Base-by-base conservation (phyloP, 129 eudicot genomes). In the Scalesia atractyloides region DNA sequence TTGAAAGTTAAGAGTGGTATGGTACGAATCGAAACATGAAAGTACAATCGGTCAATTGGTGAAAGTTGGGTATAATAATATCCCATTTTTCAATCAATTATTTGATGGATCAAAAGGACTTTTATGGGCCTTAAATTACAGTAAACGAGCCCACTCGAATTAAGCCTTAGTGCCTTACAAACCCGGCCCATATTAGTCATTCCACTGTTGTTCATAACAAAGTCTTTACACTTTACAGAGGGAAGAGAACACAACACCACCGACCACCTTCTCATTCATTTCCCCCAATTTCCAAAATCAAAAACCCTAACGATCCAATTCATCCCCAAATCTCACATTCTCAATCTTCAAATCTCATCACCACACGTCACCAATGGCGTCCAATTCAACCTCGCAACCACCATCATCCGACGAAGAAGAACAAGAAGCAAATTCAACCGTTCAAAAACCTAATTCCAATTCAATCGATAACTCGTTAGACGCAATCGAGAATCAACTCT, bases 401-500 rank as follows among this genome's bases (percentile, higher is more conserved):
- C 73, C 82, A 39, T 70, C 62, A 41, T 82, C 73, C 30, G 82
- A 75, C 49, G 86, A 78, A 24, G 59, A 57, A 11, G 66, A 49
- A 49, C 56, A 69, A 53, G 46, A 8, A 39, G 44, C 8, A 39
- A 30, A 30, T 30, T 43, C 81, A 33, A 69, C 84, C 43, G 86
- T 54, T 13, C 82, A 67, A 83, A 78, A 52, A 33, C 90, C 90
- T 82, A 81, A 81, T 68, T 70, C 81, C 60, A 69, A 56, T 66
- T 85, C 88, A 36, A 87, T 87, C 2, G 96, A 87, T 53, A 82
- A 71, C 47, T 87, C 90, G 4, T 84, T 87, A 37, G 92, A 92
- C 77, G 95, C 91, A 2, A 85, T 92, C 66, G 95, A 85, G 74
- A 84, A 79, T 64, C 98, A 92, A 12, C 75, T 88, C 33, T 82